Evolutionary conservation across 371 early-diverging fungal species (phyloP).

Genomic region (Umbelopsis sp.): DNA sequence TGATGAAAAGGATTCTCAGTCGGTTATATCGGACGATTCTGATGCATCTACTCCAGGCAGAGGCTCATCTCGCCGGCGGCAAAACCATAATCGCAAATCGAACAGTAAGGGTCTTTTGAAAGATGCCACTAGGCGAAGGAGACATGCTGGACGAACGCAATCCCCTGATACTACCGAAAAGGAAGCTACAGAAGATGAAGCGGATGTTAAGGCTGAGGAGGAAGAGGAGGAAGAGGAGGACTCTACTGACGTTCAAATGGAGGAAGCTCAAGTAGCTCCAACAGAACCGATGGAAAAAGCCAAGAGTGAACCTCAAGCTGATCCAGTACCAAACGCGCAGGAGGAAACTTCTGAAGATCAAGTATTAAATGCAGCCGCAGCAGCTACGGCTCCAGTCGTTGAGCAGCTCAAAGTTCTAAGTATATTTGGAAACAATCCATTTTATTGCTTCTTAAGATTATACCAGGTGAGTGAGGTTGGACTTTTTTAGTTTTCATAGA

Average conservation of each 20-base stretch:
- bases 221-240: slow-evolving; percentile 6
- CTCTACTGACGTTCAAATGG: background rate
- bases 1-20: slow-evolving; percentile 30
- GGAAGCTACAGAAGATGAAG: background rate
- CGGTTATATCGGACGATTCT: slow-evolving; percentile 2
- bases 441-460: slow-evolving; percentile 80
- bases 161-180: slow-evolving; percentile 6
- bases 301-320: background rate
- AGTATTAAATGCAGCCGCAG: slow-evolving; percentile 25
- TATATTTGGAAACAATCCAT: slow-evolving; percentile 68
- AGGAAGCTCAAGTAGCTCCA: background rate
- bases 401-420: slow-evolving; percentile 21
- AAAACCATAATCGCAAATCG: background rate
- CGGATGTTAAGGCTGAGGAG: slow-evolving; percentile 6
- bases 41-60: background rate
- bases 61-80: slow-evolving; percentile 7
- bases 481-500: no score
- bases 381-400: slow-evolving; percentile 23
- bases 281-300: background rate
- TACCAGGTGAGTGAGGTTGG: slow-evolving; percentile 54
- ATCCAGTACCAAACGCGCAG: background rate
- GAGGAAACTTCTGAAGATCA: background rate
- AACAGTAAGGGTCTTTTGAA: background rate
- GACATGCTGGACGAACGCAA: slow-evolving; percentile 9
- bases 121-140: slow-evolving; percentile 17